A percentile compares a stretch with the other conserved stretches of the same genome.
Conservation (phyloP, 1,284 basidiomycete genomes). For the Pseudozyma hubeiensis region DNA sequence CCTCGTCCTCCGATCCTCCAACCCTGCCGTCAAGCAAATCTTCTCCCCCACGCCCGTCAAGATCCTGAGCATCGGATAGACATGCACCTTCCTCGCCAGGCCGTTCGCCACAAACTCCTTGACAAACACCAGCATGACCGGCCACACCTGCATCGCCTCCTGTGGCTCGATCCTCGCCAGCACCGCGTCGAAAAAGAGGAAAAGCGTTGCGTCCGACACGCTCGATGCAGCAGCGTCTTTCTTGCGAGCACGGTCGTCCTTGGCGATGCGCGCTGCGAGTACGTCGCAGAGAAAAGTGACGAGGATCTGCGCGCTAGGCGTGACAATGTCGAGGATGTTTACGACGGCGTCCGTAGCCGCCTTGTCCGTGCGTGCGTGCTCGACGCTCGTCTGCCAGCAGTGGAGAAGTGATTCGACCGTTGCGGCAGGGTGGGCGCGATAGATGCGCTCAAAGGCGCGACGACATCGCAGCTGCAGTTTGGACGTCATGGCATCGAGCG, state of each 20-base stretch:
- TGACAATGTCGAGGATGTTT: conserved; percentile 83
- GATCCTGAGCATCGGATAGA: conserved; percentile 83
- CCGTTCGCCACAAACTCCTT: conserved; percentile 78
- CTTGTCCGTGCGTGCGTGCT: conserved; percentile 7
- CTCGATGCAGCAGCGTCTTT: conserved; percentile 10
- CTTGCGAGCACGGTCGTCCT: conserved; percentile 66
- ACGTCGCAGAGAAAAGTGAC: conserved; percentile 88
- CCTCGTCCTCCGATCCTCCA: conserved; percentile 88
- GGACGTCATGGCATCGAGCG: conserved; percentile 34
- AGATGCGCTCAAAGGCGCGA: conserved; percentile 79
- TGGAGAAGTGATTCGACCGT: conserved; percentile 84
- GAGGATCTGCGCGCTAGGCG: conserved; percentile 85
- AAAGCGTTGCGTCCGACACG: conserved; percentile 70
- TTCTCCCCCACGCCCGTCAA: conserved; percentile 84
- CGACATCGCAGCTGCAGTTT: conserved; percentile 40
- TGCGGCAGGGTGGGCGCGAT: conserved; percentile 81
- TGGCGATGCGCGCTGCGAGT: conserved; percentile 65
- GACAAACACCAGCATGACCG: conserved; percentile 76
- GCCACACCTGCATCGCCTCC: conserved; percentile 90
- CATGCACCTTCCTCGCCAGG: conserved; percentile 70
- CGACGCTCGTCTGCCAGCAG: conserved; percentile 74
- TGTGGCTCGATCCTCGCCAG: conserved; percentile 86
- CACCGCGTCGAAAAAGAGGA: conserved; percentile 89
- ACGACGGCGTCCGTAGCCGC: conserved; percentile 71
- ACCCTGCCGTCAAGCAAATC: conserved; percentile 81